phyloP scores from a whole-genome alignment of 2,329 filamentous ascomycete genomes.

The Sclerotinia trifoliorum region DNA sequence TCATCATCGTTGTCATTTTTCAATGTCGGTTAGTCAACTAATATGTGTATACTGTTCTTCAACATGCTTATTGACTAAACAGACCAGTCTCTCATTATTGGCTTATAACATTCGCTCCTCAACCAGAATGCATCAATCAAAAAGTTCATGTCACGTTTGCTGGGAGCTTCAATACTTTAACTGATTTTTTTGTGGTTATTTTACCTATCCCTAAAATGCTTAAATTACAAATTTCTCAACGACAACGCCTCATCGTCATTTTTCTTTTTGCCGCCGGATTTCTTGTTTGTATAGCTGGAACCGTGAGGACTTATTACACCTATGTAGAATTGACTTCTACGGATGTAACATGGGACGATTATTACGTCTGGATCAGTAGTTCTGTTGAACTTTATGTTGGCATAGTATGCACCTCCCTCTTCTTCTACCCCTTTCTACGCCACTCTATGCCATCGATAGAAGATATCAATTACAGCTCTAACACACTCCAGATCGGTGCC shows the following conservation, averaged over 20 bases:
- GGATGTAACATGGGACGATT: constrained; percentile 42
- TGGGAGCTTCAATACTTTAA: constrained; percentile 57
- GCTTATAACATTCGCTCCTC: constrained; percentile 37
- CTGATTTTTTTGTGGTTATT: constrained; percentile 53
- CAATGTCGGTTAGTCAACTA: constrained; percentile 42
- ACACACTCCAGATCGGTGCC: constrained; percentile 42
- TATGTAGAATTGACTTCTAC: constrained; percentile 33
- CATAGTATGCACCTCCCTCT: constrained; percentile 40
- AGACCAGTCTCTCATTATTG: constrained; percentile 43
- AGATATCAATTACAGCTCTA: not conserved
- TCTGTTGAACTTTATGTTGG: constrained; percentile 45
- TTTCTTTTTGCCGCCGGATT: constrained; percentile 51
- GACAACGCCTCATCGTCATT: constrained; percentile 48
- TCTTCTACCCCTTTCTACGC: too few species aligned
- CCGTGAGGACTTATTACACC: constrained; percentile 41
- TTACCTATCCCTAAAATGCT: constrained; percentile 50
- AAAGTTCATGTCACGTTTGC: constrained; percentile 51
- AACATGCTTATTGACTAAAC: not conserved
- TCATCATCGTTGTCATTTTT: constrained; percentile 42
- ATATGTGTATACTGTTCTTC: not conserved
- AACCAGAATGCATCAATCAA: constrained; percentile 48
- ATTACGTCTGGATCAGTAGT: constrained; percentile 40
- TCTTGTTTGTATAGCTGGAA: constrained; percentile 44
- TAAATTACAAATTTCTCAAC: constrained; percentile 46
- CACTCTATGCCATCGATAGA: not conserved